These are phyloP conservation scores for Backusella circina DNA, from an alignment of 192 early-diverging fungal species.

Conservation along the genomic window DNA sequence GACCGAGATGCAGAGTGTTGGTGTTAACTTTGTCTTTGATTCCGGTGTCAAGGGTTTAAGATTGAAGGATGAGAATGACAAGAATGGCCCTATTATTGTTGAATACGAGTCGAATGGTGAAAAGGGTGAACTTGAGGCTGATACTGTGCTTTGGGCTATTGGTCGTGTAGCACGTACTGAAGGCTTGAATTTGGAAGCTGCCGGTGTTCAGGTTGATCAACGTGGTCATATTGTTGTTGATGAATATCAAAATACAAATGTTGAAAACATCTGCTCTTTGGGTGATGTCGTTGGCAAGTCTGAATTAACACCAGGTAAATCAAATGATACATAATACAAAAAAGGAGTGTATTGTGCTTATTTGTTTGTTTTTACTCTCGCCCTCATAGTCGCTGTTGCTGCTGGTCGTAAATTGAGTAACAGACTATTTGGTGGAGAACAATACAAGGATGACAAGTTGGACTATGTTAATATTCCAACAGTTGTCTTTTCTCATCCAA, in stretches of 20 bases:
- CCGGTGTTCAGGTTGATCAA: conserved; percentile 60
- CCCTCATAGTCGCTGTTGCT: conserved; percentile 67
- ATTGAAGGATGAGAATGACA: conserved; percentile 47
- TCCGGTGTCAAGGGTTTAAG: conserved; percentile 45
- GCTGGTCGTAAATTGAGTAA: conserved; percentile 88
- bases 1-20: conserved; percentile 65
- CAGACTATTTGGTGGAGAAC: conserved; percentile 81
- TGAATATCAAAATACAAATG: conserved; percentile 83
- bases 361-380: not conserved
- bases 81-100: conserved; percentile 51
- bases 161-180: conserved; percentile 75
- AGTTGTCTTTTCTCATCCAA: conserved; percentile 93
- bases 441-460: conserved; percentile 71
- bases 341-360: not conserved
- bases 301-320: conserved; percentile 82
- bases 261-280: conserved; percentile 74
- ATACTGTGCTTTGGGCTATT: conserved; percentile 87
- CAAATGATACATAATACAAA: not conserved
- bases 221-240: conserved; percentile 75
- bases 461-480: conserved; percentile 95
- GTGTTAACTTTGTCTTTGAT: conserved; percentile 73
- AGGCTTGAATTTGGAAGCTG: conserved; percentile 63
- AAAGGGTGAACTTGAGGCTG: conserved; percentile 55
- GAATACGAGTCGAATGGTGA: conserved; percentile 34
- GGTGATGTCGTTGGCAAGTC: conserved; percentile 91